Base-by-base conservation (phyloP, 139 green algal species). In the Volvox reticuliferus region DNA sequence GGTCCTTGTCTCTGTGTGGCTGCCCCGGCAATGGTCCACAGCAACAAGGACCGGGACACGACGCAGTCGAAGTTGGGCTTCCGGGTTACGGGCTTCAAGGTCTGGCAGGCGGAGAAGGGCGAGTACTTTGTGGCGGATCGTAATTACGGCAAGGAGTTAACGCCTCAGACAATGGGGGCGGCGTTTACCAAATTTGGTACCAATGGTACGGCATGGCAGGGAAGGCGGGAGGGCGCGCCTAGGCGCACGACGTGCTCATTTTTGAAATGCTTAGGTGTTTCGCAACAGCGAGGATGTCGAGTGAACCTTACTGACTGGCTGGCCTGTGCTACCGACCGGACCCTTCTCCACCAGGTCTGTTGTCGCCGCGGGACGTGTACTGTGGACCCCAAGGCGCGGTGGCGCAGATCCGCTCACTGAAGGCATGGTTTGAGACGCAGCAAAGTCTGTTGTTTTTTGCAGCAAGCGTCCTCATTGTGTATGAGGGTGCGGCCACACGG, bases 81-180 rank as follows among this genome's bases (percentile, higher is more conserved):
- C 93, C 95, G 97, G 37, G 91, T 99, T 36, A 99, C 96, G 50
- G 97, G 97, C 73, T 94, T 98, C 93, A 92, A 97, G 93, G 93
- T 95, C 13, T 98, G 95, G 92, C 69, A 94, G 32, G 79, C 87
- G 35, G 83, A 71, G 24, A 86, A 92, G 63, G 91, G 93, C 37
- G 93, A 93, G 32, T 94, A 95, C 78, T 87, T 79, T 80, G 96
- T 96, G 63, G 78, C 22, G 5, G 93, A 95, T 75, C 88, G 92
- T 81, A 83, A 93, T n/a, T 98, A 95, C 95, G 97, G 97, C 93
- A 98, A 98, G 91, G 84, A 91, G 33, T 90, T 99, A 50, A 94
- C 90, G 19, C 44, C 86, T 24, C 92, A 94, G 20, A 91, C 90
- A 32, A 95, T 98, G 67, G 81, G 90, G 63, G 91, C 95, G 55